Evolutionary conservation across 2,329 filamentous ascomycete species (phyloP).

Genomic region (Trichoderma semiorbis): DNA sequence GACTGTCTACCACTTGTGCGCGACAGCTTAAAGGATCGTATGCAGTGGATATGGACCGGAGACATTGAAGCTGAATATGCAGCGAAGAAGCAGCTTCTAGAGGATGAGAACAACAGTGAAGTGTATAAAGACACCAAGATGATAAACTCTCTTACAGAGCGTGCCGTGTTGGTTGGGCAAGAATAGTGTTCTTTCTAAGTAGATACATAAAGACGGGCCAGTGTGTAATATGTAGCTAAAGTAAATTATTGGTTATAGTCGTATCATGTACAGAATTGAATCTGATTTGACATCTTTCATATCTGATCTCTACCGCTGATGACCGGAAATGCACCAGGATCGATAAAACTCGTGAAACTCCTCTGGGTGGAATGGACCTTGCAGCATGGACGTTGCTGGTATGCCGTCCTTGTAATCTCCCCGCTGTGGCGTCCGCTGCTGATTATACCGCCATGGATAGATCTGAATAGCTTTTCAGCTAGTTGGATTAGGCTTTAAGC

Average conservation of each 20-base stretch:
- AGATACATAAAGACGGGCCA: background rate
- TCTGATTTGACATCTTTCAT: background rate
- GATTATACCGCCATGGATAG: background rate
- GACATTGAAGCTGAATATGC: slow-evolving; percentile 10
- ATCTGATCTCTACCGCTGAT: background rate
- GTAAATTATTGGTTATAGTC: background rate
- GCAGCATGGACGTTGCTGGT: background rate
- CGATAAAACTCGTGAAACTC: background rate
- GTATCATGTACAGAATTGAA: background rate
- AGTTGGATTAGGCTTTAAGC: background rate
- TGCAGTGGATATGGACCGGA: slow-evolving; percentile 7
- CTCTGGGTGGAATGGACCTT: background rate
- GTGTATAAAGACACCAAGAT: background rate
- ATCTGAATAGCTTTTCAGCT: background rate
- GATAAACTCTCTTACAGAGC: background rate
- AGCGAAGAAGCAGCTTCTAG: background rate
- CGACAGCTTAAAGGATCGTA: slow-evolving; percentile 7
- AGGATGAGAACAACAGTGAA: background rate
- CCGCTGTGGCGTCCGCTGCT: background rate
- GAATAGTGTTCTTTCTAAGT: background rate
- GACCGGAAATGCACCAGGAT: background rate
- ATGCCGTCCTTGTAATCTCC: background rate
- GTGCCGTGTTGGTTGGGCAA: background rate
- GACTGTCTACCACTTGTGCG: background rate
- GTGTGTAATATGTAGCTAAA: background rate